Conservation (phyloP, 208 protist genomes). For the Trypanosomatidae sp. region DNA sequence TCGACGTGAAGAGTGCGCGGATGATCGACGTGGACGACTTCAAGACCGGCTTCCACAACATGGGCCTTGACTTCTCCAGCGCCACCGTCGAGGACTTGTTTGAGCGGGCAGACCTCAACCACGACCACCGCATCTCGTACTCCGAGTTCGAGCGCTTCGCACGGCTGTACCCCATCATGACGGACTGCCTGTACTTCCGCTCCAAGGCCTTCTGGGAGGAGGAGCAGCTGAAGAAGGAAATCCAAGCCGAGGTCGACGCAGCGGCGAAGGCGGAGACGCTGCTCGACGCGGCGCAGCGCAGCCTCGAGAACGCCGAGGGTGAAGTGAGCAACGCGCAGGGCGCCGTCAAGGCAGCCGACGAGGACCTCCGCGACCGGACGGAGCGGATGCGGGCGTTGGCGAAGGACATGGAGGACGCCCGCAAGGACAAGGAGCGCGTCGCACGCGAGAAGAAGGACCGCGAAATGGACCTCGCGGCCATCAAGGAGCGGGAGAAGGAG, state of each 20-base stretch:
- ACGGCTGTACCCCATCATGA: slow-evolving; percentile 90
- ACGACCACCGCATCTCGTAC: slow-evolving; percentile 81
- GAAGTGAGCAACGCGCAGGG: slow-evolving; percentile 64
- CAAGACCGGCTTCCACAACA: slow-evolving; percentile 73
- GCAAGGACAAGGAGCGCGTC: slow-evolving; percentile 71
- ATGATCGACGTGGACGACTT: slow-evolving; percentile 84
- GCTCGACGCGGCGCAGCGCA: slow-evolving; percentile 58
- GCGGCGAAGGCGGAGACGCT: slow-evolving; percentile 57
- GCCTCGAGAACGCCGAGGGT: slow-evolving; percentile 49
- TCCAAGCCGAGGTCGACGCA: slow-evolving; percentile 75
- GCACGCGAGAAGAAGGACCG: slow-evolving; percentile 81
- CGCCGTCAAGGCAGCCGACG: slow-evolving; percentile 63
- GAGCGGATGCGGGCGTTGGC: slow-evolving; percentile 84
- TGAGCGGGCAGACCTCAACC: slow-evolving; percentile 84
- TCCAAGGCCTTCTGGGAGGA: slow-evolving; percentile 92
- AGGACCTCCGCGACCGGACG: slow-evolving; percentile 74
- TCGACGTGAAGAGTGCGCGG: slow-evolving; percentile 79
- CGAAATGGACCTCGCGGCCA: slow-evolving; percentile 64
- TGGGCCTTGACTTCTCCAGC: slow-evolving; percentile 84
- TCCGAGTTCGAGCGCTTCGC: slow-evolving; percentile 91
- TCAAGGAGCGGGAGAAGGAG: slow-evolving; percentile 77
- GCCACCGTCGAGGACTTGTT: slow-evolving; percentile 92
- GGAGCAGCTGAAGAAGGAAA: slow-evolving; percentile 81
- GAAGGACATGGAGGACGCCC: slow-evolving; percentile 77
- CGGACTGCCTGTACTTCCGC: slow-evolving; percentile 89